Base-by-base conservation (phyloP, 2,329 filamentous ascomycete genomes). In the Epichloe elymi region DNA sequence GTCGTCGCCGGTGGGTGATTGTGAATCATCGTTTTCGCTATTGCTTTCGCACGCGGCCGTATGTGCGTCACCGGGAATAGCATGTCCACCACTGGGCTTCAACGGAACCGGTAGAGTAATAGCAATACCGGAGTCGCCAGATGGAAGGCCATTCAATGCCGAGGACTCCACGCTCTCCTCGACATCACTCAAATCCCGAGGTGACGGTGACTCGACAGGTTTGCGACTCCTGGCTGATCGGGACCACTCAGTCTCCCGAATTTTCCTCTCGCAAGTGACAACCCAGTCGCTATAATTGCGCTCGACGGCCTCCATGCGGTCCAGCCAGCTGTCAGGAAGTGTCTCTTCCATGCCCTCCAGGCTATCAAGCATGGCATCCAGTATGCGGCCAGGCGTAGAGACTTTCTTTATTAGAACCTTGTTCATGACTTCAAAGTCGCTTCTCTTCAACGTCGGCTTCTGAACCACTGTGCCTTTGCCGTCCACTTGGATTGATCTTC, bases 361-460 rank as follows among this genome's bases (percentile, higher is more conserved):
- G 35, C 80, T 76, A 66, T 98, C 90, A 14, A 98, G 75, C 78
- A 96, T 88, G 48, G 76, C 79, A 64, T 98, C 93, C 54, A 97
- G 74, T 39, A 82, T 76, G 46, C 77, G 77, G 0, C 88, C 91
- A 0, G 89, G 75, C 37, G 75, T 75, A 14, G 78, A 73, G 36
- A 96, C 80, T 57, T 85, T 86, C 35, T 76, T 70, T 51, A 85
- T 80, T 35, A 97, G 70, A 8, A 81, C 73, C 2, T 66, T 63
- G 54, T 79, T 81, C 63, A 85, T 82, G n/a, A 78, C 66, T 3
- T 74, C 68, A 52, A 79, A 78, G 44, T 76, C 73, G 39, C 72
- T 66, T 38, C 65, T 66, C 4, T 71, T 67, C 30, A 75, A 58
- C 5, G 58, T 56, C 26, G 61, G 55, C 33, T 56, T 54, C 23